Evolutionary conservation across 192 early-diverging fungal genomes (phyloP), one percentile per base, ranked within the genome.

Genomic region (Podila horticola): DNA sequence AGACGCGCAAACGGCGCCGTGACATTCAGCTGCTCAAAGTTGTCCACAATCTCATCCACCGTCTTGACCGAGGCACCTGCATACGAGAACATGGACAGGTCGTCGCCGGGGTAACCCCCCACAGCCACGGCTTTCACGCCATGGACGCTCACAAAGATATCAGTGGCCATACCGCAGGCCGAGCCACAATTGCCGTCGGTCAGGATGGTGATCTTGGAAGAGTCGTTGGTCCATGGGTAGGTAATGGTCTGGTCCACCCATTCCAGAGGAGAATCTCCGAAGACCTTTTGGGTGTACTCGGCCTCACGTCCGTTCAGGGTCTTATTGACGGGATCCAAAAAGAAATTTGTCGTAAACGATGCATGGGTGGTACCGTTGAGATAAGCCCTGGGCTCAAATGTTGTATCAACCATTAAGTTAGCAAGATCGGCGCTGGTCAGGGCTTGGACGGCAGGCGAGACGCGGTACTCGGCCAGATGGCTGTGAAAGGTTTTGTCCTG

Each of bases 121-220:
- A 65, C 63, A 19, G 67, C 67, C 2, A 70, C 57, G 1, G 74
- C 51, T 41, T 64, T 36, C 30, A 76, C 74, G 0, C 67, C 67
- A 49, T 76, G 49, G 5, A 24, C 20, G 9, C 19, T 10, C 31
- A 65, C 55, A 17, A 76, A 51, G 15, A 66, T 30, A 6, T 69
- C 67, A 5, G 28, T 65, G 4, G 50, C 22, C 74, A 69, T 69
- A 4, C 62, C 67, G 31, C 74, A 70, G 1, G 74, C 61, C 7
- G 74, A 76, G 4, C 74, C 74, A 51, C 74, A 76, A 3, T 36
- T 62, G 7, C 74, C 74, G 52, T 66, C 66, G 11, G 74, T 69
- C 60, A 75, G 12, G 50, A 75, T 29, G 0, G 50, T 58, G 31
- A 70, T 50, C 26, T 69, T 69, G 62, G 62, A 34, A 4, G 67